Evolutionary conservation across 2,329 filamentous ascomycete genomes (phyloP), one percentile per base, ranked within the genome.

Genomic region (Xylaria sp.): DNA sequence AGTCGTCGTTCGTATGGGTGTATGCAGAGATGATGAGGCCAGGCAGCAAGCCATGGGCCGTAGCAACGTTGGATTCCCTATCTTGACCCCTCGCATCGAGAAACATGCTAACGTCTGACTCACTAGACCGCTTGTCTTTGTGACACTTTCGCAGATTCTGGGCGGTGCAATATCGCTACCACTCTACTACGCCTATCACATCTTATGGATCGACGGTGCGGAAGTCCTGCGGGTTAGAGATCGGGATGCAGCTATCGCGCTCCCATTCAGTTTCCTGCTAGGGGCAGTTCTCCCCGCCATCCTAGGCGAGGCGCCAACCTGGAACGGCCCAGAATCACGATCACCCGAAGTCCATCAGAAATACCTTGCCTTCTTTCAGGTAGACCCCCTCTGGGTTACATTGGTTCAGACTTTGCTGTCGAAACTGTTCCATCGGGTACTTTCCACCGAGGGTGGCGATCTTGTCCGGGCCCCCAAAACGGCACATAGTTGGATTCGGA

Each of bases 1-100:
- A 77, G 58, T 66, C 72, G 4, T 75, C 69, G 7, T 76, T 75
- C 54, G 69, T 78, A 18, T 78, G 76, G 76, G 60, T 78, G 12
- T 77, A 76, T 60, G 66, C 69, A 10, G 76, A 78, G 60, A 69
- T 65, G 46, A 59, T 66, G 28, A 67, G 76, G 15, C 65, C 71
- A n/a, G 69, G 71, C 18, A 66, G 31, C 46, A 76, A 77, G 51
- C 73, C 74, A 8, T 73, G 61, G 66, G 59, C 66, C 61, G 67
- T 77, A 57, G 50, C 66, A 50, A 72, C 64, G 72, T 75, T 52
- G 62, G 72, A 57, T 51, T 18, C 50, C 44, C 52, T 31, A 12
- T n/a, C 28, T n/a, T 39, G 25, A 2, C 23, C 31, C 10, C 50
- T 44, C 20, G 28, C 41, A 41, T 13, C 15, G 34, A 68, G 25